phyloP scores from a whole-genome alignment of 495 filamentous ascomycete species.

The Penicillium salamii region DNA sequence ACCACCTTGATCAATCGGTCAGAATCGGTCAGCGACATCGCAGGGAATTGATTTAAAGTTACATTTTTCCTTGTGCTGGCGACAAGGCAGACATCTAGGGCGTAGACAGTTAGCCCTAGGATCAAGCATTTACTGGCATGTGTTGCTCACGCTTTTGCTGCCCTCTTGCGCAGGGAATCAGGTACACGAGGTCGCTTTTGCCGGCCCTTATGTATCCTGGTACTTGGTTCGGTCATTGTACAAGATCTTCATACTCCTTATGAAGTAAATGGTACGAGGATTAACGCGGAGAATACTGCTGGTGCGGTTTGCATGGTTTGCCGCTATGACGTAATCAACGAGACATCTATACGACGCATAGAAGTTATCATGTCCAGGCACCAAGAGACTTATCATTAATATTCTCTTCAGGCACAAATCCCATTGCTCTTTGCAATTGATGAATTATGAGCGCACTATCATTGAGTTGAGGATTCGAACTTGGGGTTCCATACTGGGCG shows the following conservation, averaged over 20 bases:
- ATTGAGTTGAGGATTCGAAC: too few relatives aligned
- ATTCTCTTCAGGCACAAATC: too few relatives aligned
- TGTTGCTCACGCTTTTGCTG: constrained; percentile 5
- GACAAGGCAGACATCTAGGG: constrained; percentile 12
- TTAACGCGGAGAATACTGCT: neutral
- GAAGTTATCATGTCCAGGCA: too few relatives aligned
- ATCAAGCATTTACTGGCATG: neutral
- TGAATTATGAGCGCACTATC: too few relatives aligned
- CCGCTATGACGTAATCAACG: neutral
- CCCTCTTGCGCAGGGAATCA: constrained; percentile 5
- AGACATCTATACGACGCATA: too few relatives aligned
- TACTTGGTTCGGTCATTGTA: constrained; percentile 4
- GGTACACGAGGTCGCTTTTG: constrained; percentile 11
- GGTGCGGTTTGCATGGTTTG: neutral
- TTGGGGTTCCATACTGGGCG: too few relatives aligned
- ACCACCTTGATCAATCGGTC: constrained; percentile 2
- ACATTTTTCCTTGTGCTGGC: constrained; percentile 18
- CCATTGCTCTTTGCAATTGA: too few relatives aligned
- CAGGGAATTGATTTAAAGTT: neutral
- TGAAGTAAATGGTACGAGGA: neutral
- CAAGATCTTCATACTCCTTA: neutral
- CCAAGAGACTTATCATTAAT: too few relatives aligned
- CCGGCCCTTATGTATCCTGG: constrained; percentile 2
- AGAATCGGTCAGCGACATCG: too few relatives aligned
- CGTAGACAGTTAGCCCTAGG: neutral